Percentiles rank a stretch among this genome's conserved stretches.
Conservation (phyloP, 2,329 filamentous ascomycete species). For the Ploettnerulaceae sp. region DNA sequence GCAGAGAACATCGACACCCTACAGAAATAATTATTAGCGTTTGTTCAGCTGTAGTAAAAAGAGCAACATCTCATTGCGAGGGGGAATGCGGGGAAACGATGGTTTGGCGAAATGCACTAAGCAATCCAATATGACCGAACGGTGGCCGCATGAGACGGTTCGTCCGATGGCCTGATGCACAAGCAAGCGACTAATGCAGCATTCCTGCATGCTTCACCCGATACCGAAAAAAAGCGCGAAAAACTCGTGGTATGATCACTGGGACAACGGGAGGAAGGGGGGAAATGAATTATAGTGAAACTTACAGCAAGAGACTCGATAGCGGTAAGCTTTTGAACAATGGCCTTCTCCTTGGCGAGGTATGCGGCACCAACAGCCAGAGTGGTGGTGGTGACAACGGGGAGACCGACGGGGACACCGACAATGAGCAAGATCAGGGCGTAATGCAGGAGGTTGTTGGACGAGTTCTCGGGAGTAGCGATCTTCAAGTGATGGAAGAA, state of each 20-base stretch:
- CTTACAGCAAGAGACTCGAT: constrained; percentile 64
- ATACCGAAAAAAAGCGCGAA: constrained; percentile 6
- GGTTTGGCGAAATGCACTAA: background rate
- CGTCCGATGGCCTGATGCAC: constrained; percentile 3
- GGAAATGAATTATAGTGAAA: constrained; percentile 3
- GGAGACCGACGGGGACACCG: constrained; percentile 74
- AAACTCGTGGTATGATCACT: too few relatives aligned
- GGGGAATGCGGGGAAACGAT: too few relatives aligned
- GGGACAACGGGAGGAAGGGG: background rate
- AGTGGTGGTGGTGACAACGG: constrained; percentile 73
- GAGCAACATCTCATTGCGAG: too few relatives aligned
- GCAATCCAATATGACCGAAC: background rate
- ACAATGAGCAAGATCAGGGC: constrained; percentile 69
- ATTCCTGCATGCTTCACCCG: constrained; percentile 8
- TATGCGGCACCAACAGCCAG: constrained; percentile 73
- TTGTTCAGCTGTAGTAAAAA: background rate
- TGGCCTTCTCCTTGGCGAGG: constrained; percentile 71
- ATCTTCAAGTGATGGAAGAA: constrained; percentile 70
- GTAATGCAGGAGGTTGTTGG: constrained; percentile 63
- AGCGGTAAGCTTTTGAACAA: constrained; percentile 74
- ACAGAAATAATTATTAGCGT: constrained; percentile 13
- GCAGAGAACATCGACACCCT: constrained; percentile 71
- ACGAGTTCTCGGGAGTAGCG: constrained; percentile 51
- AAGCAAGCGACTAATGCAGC: constrained; percentile 5
- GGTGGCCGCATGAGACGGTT: constrained; percentile 4